These are phyloP conservation scores for Colletotrichum melonis DNA, from an alignment of 2,329 filamentous ascomycete genomes.

Conservation along the genomic window DNA sequence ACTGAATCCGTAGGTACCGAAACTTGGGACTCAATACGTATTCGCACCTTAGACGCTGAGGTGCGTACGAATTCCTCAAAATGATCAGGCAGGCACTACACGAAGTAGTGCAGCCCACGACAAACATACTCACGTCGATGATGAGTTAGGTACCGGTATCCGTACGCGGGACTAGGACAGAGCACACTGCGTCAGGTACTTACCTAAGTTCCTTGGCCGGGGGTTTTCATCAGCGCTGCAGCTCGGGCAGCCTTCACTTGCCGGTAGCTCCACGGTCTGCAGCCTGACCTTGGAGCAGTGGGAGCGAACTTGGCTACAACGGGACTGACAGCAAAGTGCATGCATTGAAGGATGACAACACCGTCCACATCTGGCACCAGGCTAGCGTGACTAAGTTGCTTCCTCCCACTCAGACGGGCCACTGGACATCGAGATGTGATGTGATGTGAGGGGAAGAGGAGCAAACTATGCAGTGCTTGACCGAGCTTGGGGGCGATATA, in stretches of 20 bases:
- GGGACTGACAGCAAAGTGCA: conserved; percentile 12
- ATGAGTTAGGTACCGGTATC: background rate
- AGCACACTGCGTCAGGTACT: background rate
- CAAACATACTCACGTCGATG: background rate
- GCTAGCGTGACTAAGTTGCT: background rate
- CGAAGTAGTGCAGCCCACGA: background rate
- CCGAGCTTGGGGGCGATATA: background rate
- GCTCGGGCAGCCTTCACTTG: background rate
- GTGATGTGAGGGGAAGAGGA: too few species aligned
- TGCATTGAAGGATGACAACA: background rate
- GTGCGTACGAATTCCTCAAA: background rate
- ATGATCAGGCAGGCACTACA: background rate
- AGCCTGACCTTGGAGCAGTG: background rate
- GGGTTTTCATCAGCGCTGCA: background rate
- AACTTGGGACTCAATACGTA: too few species aligned
- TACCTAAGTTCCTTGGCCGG: background rate
- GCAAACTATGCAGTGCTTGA: background rate
- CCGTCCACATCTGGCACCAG: background rate
- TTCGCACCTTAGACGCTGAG: background rate
- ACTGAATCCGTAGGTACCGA: too few species aligned
- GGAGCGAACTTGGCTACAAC: background rate
- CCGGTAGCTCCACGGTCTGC: background rate
- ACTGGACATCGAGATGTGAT: too few species aligned
- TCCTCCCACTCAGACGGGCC: background rate
- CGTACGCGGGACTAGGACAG: background rate